These are phyloP conservation scores for Cyclostephanos tholiformis DNA, from an alignment of 108 stramenopile species.

Conservation along the genomic window DNA sequence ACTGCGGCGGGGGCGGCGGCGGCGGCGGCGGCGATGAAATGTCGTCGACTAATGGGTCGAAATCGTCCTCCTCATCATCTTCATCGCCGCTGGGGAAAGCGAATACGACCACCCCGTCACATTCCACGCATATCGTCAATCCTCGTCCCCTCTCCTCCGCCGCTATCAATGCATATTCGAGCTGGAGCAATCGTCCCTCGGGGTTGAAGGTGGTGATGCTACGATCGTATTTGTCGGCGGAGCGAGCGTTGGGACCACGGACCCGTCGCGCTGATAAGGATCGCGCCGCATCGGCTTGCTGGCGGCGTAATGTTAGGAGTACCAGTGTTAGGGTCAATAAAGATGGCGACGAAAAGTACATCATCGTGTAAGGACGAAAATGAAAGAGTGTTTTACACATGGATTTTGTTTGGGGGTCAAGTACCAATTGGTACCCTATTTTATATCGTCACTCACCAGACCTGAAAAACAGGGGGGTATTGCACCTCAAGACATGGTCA, in stretches of 20 bases:
- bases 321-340: conserved; percentile 5
- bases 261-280: conserved; percentile 38
- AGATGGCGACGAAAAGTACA: too few species aligned
- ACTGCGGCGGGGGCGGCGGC: too few species aligned
- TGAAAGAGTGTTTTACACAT: too few species aligned
- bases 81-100: conserved; percentile 44
- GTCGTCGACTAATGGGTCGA: conserved; percentile 19
- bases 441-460: too few species aligned
- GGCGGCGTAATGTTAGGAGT: conserved; percentile 9
- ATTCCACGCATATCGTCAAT: conserved; percentile 30
- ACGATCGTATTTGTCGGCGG: conserved; percentile 62
- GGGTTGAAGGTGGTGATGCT: conserved; percentile 73
- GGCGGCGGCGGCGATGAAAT: conserved; percentile 51
- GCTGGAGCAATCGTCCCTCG: conserved; percentile 68
- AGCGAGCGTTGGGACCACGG: conserved; percentile 21
- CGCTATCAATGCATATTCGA: conserved; percentile 77
- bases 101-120: conserved; percentile 40
- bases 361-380: too few species aligned
- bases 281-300: conserved; percentile 34
- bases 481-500: too few species aligned
- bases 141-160: conserved; percentile 45
- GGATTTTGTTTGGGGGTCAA: too few species aligned
- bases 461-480: too few species aligned
- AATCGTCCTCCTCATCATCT: conserved; percentile 24
- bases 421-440: too few species aligned